These are phyloP conservation scores for Aspergillaceae sp. DNA, from an alignment of 2,329 filamentous ascomycete genomes.

Conservation along the genomic window DNA sequence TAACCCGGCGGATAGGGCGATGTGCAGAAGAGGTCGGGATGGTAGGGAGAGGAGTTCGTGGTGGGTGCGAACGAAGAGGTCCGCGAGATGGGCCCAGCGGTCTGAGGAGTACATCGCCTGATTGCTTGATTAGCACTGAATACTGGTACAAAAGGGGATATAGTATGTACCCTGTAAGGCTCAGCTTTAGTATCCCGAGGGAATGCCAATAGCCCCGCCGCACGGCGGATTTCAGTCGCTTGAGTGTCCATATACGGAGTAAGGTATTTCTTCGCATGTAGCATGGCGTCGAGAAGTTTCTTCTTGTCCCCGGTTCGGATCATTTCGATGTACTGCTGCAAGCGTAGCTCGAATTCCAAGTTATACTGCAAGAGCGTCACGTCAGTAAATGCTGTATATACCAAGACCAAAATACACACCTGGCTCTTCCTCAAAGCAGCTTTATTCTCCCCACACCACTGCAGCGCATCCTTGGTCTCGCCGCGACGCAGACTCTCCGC, in stretches of 20 bases:
- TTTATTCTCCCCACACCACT: slow-evolving; percentile 91
- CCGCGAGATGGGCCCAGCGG: slow-evolving; percentile 68
- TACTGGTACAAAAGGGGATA: background rate
- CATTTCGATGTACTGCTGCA: slow-evolving; percentile 93
- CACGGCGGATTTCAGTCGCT: slow-evolving; percentile 59
- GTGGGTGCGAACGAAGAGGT: slow-evolving; percentile 76
- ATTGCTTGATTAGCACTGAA: slow-evolving; percentile 3
- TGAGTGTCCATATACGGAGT: slow-evolving; percentile 61
- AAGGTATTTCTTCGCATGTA: slow-evolving; percentile 75
- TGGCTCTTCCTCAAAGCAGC: slow-evolving; percentile 82
- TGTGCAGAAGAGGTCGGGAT: slow-evolving; percentile 73
- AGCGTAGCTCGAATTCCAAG: slow-evolving; percentile 83
- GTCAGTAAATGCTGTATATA: background rate
- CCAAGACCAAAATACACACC: slow-evolving; percentile 39
- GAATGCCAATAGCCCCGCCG: slow-evolving; percentile 73
- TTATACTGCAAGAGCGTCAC: slow-evolving; percentile 49
- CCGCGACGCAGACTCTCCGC: slow-evolving; percentile 61
- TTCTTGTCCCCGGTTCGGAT: slow-evolving; percentile 57
- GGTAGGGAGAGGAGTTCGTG: slow-evolving; percentile 79
- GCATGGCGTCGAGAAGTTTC: slow-evolving; percentile 66
- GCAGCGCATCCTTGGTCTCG: slow-evolving; percentile 68
- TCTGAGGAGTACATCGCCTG: slow-evolving; percentile 63
- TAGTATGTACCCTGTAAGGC: slow-evolving; percentile 48
- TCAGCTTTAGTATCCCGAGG: slow-evolving; percentile 51
- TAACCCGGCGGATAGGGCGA: slow-evolving; percentile 81